Base-by-base conservation (phyloP, 2,329 filamentous ascomycete genomes). In the Hortaea werneckii region DNA sequence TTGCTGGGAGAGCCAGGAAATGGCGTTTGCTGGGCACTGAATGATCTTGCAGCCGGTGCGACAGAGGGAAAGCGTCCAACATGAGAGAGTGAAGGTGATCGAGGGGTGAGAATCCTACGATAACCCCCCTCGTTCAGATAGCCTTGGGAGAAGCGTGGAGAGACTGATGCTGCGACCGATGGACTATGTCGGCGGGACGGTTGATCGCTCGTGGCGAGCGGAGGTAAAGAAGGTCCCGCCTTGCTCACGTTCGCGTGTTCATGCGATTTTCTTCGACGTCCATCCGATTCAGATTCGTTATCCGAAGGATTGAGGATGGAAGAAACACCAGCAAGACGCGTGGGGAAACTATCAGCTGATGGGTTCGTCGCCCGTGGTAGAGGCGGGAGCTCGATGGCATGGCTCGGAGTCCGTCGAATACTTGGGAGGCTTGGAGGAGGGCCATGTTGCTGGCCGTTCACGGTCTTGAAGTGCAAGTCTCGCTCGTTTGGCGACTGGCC, bases 51-150 rank as follows among this genome's bases (percentile, higher is more conserved):
- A 0, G 50, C 61, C 29, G 64, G 63, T 40, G 67, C 66, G 32
- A 73, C 54, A 59, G 64, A 44, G 29, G 70, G 69, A 9, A 76
- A 56, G 54, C 75, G 79, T 12, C 72, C 66, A 27, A 74, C 68
- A 50, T 78, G 73, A 44, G 67, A 66, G 37, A 71, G 43, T 4
- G 58, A 64, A 7, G 78, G 78, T 7, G 79, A 80, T 51, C 73
- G 70, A 1, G 79, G 77, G 8, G 75, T 79, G 49, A 80, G 58
- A n/a, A 78, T 72, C 30, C 73, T 72, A 51, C 77, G 40, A 37
- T n/a, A 5, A 35, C 12, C 6, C 30, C 45, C 5, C 41, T 41
- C 20, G 32, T 26, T 5, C 26, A 30, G 20, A 46, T 35, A 53
- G 59, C 46, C 57, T 7, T 34, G n/a, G 30, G 30, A 34, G 7